phyloP scores from a whole-genome alignment of 192 early-diverging fungal species.

The Coemansia sp. region DNA sequence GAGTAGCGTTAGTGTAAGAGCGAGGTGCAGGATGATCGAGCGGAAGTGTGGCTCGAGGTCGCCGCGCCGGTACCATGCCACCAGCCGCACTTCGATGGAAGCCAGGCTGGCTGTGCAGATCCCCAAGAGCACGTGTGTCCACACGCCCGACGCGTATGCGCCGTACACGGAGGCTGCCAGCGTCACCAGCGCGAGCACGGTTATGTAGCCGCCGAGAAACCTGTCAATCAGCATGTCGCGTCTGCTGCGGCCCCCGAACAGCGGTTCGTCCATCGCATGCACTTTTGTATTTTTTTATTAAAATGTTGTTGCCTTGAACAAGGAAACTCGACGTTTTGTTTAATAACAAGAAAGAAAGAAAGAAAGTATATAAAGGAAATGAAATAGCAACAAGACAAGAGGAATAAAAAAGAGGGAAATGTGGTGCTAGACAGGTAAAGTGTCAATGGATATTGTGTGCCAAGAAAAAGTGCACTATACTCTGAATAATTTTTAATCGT shows the following conservation, averaged over 20 bases:
- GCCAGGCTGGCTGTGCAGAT: conserved; percentile 27
- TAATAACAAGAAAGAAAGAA: too few relatives aligned
- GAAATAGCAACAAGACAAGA: background rate
- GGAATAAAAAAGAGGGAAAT: background rate
- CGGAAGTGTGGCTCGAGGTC: conserved; percentile 55
- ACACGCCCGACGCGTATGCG: conserved; percentile 14
- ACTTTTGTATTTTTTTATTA: background rate
- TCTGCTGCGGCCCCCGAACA: conserved; percentile 53
- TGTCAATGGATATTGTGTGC: too few relatives aligned
- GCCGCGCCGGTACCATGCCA: conserved; percentile 56
- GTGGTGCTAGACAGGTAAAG: background rate
- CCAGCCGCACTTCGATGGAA: conserved; percentile 41
- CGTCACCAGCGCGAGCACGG: conserved; percentile 13
- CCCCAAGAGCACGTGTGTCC: conserved; percentile 33
- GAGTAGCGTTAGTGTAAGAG: conserved; percentile 28
- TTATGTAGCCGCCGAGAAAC: conserved; percentile 26
- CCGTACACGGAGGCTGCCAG: conserved; percentile 19
- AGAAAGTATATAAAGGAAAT: background rate
- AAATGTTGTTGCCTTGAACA: too few relatives aligned
- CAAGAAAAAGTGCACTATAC: background rate
- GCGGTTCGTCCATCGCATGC: conserved; percentile 43
- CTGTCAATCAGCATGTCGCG: conserved; percentile 48
- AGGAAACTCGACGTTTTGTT: too few relatives aligned
- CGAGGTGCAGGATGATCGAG: conserved; percentile 36
- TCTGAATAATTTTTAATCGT: too few relatives aligned